Evolutionary conservation across 1,284 basidiomycete genomes (phyloP).

Genomic region (Leccinum solheimii): DNA sequence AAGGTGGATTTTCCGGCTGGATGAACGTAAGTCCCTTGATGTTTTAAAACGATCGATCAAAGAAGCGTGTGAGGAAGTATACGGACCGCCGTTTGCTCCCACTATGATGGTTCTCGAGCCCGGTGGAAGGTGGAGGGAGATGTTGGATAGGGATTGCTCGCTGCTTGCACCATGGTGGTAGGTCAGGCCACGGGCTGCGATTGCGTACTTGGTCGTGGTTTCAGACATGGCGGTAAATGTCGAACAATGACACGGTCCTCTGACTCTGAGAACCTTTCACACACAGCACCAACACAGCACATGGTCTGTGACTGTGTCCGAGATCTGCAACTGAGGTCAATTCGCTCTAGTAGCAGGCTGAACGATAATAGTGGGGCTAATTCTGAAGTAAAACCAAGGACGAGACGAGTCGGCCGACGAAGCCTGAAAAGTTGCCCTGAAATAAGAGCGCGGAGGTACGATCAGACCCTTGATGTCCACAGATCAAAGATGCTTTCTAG

Average conservation of each 20-base stretch:
- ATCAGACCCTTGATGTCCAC: neutral
- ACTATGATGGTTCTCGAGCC: conserved; percentile 83
- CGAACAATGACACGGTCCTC: neutral
- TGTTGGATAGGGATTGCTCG: conserved; percentile 58
- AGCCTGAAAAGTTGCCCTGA: no score
- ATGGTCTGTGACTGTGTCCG: neutral
- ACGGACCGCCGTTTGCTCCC: conserved; percentile 88
- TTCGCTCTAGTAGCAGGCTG: neutral
- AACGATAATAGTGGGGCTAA: neutral
- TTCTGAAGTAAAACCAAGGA: neutral
- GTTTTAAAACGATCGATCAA: neutral
- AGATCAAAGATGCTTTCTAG: neutral
- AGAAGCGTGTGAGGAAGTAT: neutral
- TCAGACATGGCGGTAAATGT: conserved; percentile 2
- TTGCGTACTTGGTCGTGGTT: conserved; percentile 32
- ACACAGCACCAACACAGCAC: neutral
- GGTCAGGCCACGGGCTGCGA: conserved; percentile 61
- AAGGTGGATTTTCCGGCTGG: conserved; percentile 92
- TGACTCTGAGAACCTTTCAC: neutral
- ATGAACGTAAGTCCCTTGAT: neutral
- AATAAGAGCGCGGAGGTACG: neutral
- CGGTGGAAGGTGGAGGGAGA: conserved; percentile 65
- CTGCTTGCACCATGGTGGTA: conserved; percentile 54
- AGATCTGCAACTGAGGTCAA: neutral
- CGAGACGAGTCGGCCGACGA: neutral